Evolutionary conservation across 2,329 filamentous ascomycete genomes (phyloP).

Genomic region (Tolypocladium cylindrosporum): DNA sequence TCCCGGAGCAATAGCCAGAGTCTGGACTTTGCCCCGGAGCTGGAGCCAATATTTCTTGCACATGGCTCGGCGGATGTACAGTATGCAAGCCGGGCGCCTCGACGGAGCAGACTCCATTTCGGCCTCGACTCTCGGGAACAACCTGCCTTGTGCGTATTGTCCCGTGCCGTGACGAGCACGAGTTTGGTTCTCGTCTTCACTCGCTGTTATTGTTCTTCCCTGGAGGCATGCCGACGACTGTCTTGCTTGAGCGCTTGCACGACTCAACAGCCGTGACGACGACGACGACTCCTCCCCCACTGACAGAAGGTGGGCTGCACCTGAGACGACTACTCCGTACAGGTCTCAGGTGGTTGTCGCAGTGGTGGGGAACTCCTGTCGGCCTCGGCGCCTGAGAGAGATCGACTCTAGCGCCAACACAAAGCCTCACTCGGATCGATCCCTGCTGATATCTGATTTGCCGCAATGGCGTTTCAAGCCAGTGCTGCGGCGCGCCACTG

Average conservation of each 20-base stretch:
- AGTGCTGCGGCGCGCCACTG: background rate
- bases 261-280: background rate
- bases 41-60: background rate
- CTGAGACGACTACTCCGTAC: slow-evolving; percentile 16
- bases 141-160: background rate
- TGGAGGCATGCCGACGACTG: background rate
- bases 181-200: background rate
- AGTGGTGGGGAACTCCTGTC: slow-evolving; percentile 3
- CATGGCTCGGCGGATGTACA: background rate
- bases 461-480: background rate
- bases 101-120: background rate
- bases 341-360: slow-evolving; percentile 20
- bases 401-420: background rate
- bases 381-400: background rate
- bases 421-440: background rate
- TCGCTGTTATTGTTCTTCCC: too few species aligned
- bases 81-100: background rate
- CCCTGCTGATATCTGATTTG: background rate
- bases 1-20: background rate
- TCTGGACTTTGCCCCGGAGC: background rate
- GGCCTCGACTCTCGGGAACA: background rate
- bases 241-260: background rate
- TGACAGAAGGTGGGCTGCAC: slow-evolving; percentile 10
- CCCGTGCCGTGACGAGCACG: background rate
- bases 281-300: background rate